Percentiles rank a stretch among this genome's conserved stretches.
Conservation (phyloP, 192 early-diverging fungal genomes). For the Coemansia sp. region DNA sequence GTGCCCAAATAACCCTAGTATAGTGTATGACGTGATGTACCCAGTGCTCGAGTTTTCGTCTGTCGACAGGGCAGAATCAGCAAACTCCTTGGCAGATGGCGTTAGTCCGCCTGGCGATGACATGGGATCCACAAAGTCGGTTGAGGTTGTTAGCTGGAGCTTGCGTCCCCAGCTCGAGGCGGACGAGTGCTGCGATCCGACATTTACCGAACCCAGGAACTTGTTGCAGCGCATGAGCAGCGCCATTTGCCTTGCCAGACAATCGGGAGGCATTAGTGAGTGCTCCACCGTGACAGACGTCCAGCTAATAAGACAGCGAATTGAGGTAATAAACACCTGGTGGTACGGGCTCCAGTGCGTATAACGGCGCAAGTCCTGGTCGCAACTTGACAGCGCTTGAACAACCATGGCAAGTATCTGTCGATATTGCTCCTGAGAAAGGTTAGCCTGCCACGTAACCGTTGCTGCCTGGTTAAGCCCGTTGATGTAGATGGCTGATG, state of each 20-base stretch:
- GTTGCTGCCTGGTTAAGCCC: slow-evolving; percentile 25
- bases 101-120: neutral
- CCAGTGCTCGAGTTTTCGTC: neutral
- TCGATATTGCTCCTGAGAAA: slow-evolving; percentile 1
- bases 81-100: neutral
- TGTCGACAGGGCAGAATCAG: neutral
- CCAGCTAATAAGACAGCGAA: slow-evolving; percentile 40
- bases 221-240: slow-evolving; percentile 30
- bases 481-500: slow-evolving; percentile 18
- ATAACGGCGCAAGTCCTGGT: slow-evolving; percentile 17
- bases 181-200: neutral
- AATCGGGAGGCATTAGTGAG: neutral
- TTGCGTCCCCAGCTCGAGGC: slow-evolving; percentile 7
- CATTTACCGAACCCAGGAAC: slow-evolving; percentile 5
- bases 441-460: slow-evolving; percentile 16
- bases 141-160: slow-evolving; percentile 18
- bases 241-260: slow-evolving; percentile 4
- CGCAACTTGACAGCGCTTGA: slow-evolving; percentile 18
- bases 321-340: slow-evolving; percentile 39
- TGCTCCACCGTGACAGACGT: slow-evolving; percentile 6
- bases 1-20: neutral
- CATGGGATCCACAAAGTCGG: neutral
- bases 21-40: slow-evolving; percentile 5
- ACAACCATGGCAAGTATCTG: slow-evolving; percentile 10
- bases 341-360: slow-evolving; percentile 37